These are phyloP conservation scores for Syncephalastrum contaminatum DNA, from an alignment of 371 early-diverging fungal genomes.

Conservation along the genomic window DNA sequence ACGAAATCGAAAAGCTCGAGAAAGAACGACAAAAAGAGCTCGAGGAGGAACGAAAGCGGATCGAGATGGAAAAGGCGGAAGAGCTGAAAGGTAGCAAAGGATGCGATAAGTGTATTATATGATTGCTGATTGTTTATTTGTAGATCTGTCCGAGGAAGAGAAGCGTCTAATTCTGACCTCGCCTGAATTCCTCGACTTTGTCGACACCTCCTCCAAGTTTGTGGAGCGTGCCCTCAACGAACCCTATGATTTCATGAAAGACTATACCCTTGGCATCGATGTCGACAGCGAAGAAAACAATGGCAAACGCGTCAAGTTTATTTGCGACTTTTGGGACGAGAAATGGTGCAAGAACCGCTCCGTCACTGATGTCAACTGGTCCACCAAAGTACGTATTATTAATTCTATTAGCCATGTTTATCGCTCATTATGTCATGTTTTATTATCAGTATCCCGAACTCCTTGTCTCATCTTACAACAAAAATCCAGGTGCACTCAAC, in stretches of 20 bases:
- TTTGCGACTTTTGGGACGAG: conserved; percentile 80
- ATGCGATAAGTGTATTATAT: neutral
- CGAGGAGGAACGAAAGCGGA: conserved; percentile 60
- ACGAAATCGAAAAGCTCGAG: conserved; percentile 61
- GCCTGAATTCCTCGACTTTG: conserved; percentile 79
- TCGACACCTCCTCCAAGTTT: conserved; percentile 83
- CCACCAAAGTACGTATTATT: conserved; percentile 64
- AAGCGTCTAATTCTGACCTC: conserved; percentile 68
- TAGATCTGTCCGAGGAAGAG: conserved; percentile 86
- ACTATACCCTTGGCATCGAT: conserved; percentile 83
- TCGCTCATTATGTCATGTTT: neutral
- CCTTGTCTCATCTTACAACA: conserved; percentile 86
- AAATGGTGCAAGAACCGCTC: conserved; percentile 80
- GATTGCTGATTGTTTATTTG: neutral
- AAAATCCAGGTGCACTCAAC: conserved; percentile 79
- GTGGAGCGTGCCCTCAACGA: conserved; percentile 91
- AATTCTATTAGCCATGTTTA: no score
- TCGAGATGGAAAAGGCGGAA: conserved; percentile 52
- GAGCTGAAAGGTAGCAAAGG: conserved; percentile 30
- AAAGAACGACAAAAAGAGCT: conserved; percentile 55
- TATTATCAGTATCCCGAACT: conserved; percentile 77
- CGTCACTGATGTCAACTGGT: conserved; percentile 92
- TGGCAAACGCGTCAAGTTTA: conserved; percentile 71
- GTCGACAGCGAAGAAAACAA: conserved; percentile 62
- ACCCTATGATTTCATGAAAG: conserved; percentile 88